A percentile compares a stretch with the other conserved stretches of the same genome.
These are phyloP conservation scores for Mimosa bimucronata DNA, from an alignment of 306 rosid species.

Conservation along the genomic window DNA sequence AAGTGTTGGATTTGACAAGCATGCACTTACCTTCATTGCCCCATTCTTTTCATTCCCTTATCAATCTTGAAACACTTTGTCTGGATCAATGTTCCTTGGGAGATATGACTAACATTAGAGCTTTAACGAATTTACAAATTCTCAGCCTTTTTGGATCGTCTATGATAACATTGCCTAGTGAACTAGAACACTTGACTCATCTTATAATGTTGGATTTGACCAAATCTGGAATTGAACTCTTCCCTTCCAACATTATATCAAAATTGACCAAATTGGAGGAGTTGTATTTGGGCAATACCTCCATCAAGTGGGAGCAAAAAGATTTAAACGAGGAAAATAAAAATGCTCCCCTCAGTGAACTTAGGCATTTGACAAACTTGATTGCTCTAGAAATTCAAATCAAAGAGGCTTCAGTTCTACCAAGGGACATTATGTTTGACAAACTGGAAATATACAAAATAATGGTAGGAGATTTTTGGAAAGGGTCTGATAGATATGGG, in stretches of 20 bases:
- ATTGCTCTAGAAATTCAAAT: neutral
- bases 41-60: neutral
- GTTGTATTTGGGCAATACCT: neutral
- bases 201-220: slow-evolving; percentile 22
- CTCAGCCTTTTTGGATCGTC: fast-evolving
- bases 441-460: slow-evolving; percentile 11
- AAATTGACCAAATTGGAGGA: slow-evolving; percentile 30
- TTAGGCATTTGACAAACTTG: slow-evolving; percentile 3
- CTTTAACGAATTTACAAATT: slow-evolving; percentile 11
- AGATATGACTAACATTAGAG: neutral
- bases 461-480: neutral
- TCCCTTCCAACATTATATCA: slow-evolving; percentile 27
- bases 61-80: neutral
- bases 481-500: neutral
- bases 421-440: neutral
- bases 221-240: neutral
- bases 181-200: slow-evolving; percentile 7
- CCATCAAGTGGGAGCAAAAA: slow-evolving; percentile 14
- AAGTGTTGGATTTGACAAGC: neutral
- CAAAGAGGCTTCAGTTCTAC: neutral
- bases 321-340: neutral
- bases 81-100: neutral
- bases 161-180: neutral
- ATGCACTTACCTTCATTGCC: neutral
- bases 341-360: slow-evolving; percentile 27